Base-by-base conservation (phyloP, 2,329 filamentous ascomycete genomes). In the Clonostachys rhizophaga region DNA sequence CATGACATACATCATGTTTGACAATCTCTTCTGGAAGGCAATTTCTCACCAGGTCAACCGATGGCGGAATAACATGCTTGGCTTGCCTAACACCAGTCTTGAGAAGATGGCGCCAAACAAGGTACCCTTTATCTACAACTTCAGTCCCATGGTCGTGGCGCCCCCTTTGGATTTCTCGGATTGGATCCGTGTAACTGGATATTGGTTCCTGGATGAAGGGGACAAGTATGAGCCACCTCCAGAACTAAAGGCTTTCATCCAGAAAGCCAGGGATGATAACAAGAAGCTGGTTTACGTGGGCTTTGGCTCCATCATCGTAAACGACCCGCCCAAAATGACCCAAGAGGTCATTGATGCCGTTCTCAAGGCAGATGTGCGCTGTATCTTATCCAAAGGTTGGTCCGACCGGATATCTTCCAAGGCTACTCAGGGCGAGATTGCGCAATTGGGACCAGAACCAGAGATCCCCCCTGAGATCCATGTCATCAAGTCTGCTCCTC, bases 91-190 rank as follows among this genome's bases (percentile, higher is more conserved):
- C 52, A 99, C 94, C 2, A 89, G 74, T 49, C 72, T 96, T 40
- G 88, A 94, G 62, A 95, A 91, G 70, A 83, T 99, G 81, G 91
- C 96, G 68, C 86, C 89, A 3, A 96, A 96, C 71, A 95, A 95
- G 64, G 90, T 96, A n/a, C 94, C 94, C 0, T 99, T 99, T 66
- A 68, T 99, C 42, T 99, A 99, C 74, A 97, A 96, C 68, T 97
- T 96, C 65, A 95, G 89, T 47, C 90, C 91, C 1, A 87, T 83
- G 11, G 94, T 99, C 12, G 94, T 99, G n/a, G 83, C 89, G 3
- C 92, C 91, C 30, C 94, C 94, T 14, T 75, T 96, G 2, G 94
- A 99, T 68, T 99, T 91, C 68, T 92, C 89, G 40, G 94, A 97
- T 65, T 99, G 94, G 94, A 94, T 99, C 63, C 83, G 90, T 40